Base-by-base conservation (phyloP, 257 asterid genomes). In the Forsythia suspensa region DNA sequence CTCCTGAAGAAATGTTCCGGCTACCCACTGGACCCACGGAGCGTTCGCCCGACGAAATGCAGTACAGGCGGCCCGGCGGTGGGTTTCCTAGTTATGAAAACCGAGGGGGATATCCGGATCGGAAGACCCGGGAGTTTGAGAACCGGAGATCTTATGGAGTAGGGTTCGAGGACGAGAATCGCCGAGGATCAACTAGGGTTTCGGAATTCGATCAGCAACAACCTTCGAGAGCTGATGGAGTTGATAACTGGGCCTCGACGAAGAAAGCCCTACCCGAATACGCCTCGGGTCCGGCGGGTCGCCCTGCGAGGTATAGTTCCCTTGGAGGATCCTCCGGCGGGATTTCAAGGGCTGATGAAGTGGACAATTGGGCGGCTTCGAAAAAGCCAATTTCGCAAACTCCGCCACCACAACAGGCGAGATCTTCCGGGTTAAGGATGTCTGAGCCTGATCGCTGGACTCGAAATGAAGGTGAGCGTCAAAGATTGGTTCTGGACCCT, bases 11-110 rank as follows among this genome's bases (percentile, higher is more conserved):
- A 82, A 89, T 92, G 94, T 80, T 92, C 52, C 91, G 85, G 8
- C 94, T 96, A 2, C 99, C 99, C 3, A 96, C 98, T 21, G 93
- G 95, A 20, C 99, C 99, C 3, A 94, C 87, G 80, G 97, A 94
- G 81, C 96, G 98, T 2, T 85, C 89, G 11, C 72, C 92, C 3
- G 97, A 90, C 4, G 99, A 94, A 78, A 89, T 89, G 90, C 92
- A 86, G 86, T 65, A 79, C 74, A 94, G 91, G 6, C 80, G 97
- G 18, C 84, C 87, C 10, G 98, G 98, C 29, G 97, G 99, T 3
- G 99, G 99, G 73, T 96, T 96, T 78, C 86, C 96, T 2, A 87
- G 77, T 77, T 96, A 94, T n/a, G 96, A 92, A 51, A 41, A 80
- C 36, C 85, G 95, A 7, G 18, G 76, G 8, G 18, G 85, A 77